phyloP scores from a whole-genome alignment of 2,329 filamentous ascomycete species.

The Endothia cerciana region DNA sequence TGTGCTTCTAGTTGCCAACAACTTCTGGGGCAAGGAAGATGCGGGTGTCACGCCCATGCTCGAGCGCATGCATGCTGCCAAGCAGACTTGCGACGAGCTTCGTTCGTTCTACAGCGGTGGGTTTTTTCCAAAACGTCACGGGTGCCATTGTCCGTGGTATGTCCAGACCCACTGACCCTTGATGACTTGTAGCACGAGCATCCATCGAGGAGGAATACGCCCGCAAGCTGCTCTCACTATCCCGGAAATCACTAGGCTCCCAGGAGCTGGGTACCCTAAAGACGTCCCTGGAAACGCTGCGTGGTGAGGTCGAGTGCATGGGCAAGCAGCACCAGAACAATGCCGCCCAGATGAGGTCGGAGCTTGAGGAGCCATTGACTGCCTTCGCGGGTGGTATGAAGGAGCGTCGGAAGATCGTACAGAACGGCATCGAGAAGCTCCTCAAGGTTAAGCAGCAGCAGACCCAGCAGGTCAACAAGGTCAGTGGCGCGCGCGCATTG shows the following conservation, averaged over 20 bases:
- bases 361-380: conserved; percentile 89
- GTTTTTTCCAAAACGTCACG: conserved; percentile 9
- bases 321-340: conserved; percentile 91
- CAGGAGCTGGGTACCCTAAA: conserved; percentile 84
- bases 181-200: conserved; percentile 67
- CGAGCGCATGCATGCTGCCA: conserved; percentile 92
- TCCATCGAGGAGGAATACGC: conserved; percentile 97
- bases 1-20: conserved; percentile 80
- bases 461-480: conserved; percentile 89
- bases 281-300: conserved; percentile 82
- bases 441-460: conserved; percentile 93
- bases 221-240: conserved; percentile 82
- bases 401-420: conserved; percentile 94
- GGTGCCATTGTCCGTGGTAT: not conserved
- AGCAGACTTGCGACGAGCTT: conserved; percentile 92
- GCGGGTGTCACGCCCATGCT: conserved; percentile 90
- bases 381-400: conserved; percentile 96
- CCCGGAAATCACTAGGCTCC: conserved; percentile 86
- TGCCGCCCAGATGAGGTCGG: conserved; percentile 91
- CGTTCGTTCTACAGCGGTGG: conserved; percentile 85
- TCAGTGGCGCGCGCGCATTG: conserved; percentile 42
- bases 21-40: conserved; percentile 99
- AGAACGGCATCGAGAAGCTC: conserved; percentile 90
- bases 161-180: not conserved
- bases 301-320: conserved; percentile 89